Evolutionary conservation across 169 alveolate species (phyloP), one percentile per base, ranked within the genome.

Genomic region (Eimeria sp.): DNA sequence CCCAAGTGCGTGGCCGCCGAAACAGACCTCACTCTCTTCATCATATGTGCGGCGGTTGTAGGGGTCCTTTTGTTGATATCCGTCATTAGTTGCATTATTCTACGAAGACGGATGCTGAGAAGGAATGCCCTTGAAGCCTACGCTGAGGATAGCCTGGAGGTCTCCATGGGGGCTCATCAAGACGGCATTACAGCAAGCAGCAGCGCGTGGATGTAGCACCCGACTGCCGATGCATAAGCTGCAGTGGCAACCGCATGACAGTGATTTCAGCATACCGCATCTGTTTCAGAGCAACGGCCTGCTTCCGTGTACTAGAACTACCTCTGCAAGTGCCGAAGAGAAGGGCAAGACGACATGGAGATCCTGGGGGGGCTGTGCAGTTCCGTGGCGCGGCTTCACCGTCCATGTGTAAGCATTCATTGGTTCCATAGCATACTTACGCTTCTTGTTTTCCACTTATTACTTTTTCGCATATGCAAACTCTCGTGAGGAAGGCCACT

Each of bases 151-250:
- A 27, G 75, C 73, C 51, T 84, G 11, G 78, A 84, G 20, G 92
- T 51, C n/a, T 45, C 76, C 61, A 51, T 57, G 92, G 92, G 78
- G 30, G 92, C 92, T 4, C 76, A 84, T 18, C 92, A 84, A 84
- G 92, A 84, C 45, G 92, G 92, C 40, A n/a, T 84, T 20, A 51
- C 30, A 27, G 73, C 45, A 20, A 51, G 63, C 34, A 16, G 61
- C 51, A 84, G 92, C 76, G 78, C 73, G 40, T 84, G 92, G 92
- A 84, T 84, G 92, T 75, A 75, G 84, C 58, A 25, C 9, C 54
- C 16, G 11, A 22, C 30, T 75, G 5, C 58, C 16, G 84, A 54
- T 75, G 58, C 84, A 40, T 20, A 54, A 20, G 58, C 86, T 43
- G 61, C 86, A 75, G 57, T 30, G 0, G 27, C 86, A 75, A 11